Evolutionary conservation across 345 rosid genomes (phyloP), one percentile per base, ranked within the genome.

Genomic region (Mallotus nudiflorus): DNA sequence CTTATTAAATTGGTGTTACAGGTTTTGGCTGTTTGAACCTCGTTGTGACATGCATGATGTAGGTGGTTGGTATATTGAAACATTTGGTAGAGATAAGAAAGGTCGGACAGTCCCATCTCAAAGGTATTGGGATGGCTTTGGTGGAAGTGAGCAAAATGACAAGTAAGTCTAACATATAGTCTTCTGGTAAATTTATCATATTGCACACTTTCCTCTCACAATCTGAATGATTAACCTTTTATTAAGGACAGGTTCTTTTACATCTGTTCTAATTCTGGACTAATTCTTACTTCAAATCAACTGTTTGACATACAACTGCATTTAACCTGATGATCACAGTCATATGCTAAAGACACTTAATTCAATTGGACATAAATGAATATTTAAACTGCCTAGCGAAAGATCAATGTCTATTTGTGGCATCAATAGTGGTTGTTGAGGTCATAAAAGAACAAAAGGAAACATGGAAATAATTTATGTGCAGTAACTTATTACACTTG

Each of bases 61-160:
- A 54, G 97, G 98, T 62, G 97, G 98, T 74, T 94, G 98, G 97
- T 94, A 94, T 79, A 63, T 94, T 71, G 99, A 94, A 85, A 91
- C 99, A 73, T 91, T 77, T 71, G 97, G 92, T 42, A 83, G 85
- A 83, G 96, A 91, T 76, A 81, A 85, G 81, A 91, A 86, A 76
- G 88, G 87, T 22, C 71, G 69, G 58, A 88, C 92, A 3, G 89
- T 86, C 67, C 84, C 72, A 25, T 85, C 91, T 33, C 93, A 74
- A 76, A 88, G 97, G 72, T 81, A 71, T 76, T 90, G 97, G 96
- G 92, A 91, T 86, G 93, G 91, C 44, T 66, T 83, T 72, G 87
- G 85, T 74, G 78, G 79, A 66, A 73, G 64, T 14, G 77, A 72
- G 67, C 87, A 80, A 73, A 56, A 75, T 70, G 93, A 88, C 74